phyloP scores from a whole-genome alignment of 805 yeast genomes.

The Wilhelminamyces savonicus region DNA sequence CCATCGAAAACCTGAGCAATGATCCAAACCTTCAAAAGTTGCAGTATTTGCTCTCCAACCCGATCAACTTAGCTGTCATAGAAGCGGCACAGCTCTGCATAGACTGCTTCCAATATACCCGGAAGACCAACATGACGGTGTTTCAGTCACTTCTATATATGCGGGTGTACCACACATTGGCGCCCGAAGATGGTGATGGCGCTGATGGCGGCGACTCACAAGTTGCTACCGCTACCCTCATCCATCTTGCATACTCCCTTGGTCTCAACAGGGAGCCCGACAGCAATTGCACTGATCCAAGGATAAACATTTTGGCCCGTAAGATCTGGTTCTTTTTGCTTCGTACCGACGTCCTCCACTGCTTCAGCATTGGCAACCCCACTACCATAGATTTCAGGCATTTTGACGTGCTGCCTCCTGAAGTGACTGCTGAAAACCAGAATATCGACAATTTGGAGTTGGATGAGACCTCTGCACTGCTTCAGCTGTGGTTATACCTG shows the following conservation, averaged over 20 bases:
- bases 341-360: slow-evolving; percentile 29
- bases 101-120: slow-evolving; percentile 40
- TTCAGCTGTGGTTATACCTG: neutral
- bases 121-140: slow-evolving; percentile 25
- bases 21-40: slow-evolving; percentile 8
- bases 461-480: neutral
- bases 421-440: slow-evolving; percentile 18
- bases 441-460: neutral
- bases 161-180: slow-evolving; percentile 25
- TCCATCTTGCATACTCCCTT: slow-evolving; percentile 62
- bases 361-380: neutral
- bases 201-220: slow-evolving; percentile 35
- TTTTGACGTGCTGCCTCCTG: slow-evolving; percentile 14
- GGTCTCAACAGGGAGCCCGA: slow-evolving; percentile 67
- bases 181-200: slow-evolving; percentile 38
- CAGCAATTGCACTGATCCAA: slow-evolving; percentile 1
- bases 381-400: neutral
- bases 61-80: slow-evolving; percentile 13
- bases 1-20: slow-evolving; percentile 15
- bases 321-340: slow-evolving; percentile 17
- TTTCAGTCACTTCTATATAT: slow-evolving; percentile 24
- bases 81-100: slow-evolving; percentile 16
- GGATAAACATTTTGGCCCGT: slow-evolving; percentile 4
- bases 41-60: slow-evolving; percentile 13
- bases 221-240: slow-evolving; percentile 22